Evolutionary conservation across 176 grass and related monocot species (phyloP).

Genomic region (Phoenix dactylifera): DNA sequence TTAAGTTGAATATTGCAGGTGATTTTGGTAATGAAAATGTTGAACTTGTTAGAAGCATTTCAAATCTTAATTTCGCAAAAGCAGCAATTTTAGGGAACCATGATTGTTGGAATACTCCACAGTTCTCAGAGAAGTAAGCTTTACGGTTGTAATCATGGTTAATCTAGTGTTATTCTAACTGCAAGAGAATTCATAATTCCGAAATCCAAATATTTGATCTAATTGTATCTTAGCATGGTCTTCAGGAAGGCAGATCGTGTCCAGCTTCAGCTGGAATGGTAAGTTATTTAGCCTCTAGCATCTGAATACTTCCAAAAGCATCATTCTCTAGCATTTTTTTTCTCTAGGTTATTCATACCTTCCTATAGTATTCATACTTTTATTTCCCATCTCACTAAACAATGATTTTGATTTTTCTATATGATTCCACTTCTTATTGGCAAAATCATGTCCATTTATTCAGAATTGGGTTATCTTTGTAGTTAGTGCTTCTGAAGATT

Average conservation of each 20-base stretch:
- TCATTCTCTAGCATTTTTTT: background rate
- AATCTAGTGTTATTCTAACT: constrained; percentile 8
- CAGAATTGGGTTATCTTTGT: no score
- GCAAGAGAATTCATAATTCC: constrained; percentile 16
- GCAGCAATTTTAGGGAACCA: constrained; percentile 92
- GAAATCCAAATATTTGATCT: constrained; percentile 19
- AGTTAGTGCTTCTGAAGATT: no score
- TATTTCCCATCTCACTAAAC: no score
- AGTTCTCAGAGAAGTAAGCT: constrained; percentile 81
- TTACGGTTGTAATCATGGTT: constrained; percentile 14
- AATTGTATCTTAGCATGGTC: constrained; percentile 24
- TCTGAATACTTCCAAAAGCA: background rate
- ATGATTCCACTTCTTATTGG: no score
- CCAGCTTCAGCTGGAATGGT: constrained; percentile 66
- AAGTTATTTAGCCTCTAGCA: constrained; percentile 18
- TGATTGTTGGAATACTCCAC: constrained; percentile 81
- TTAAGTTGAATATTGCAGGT: constrained; percentile 35
- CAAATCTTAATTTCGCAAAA: constrained; percentile 64
- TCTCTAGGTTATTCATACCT: background rate
- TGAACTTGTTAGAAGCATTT: constrained; percentile 90
- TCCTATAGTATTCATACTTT: no score
- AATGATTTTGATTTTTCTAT: background rate
- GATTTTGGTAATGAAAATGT: constrained; percentile 95
- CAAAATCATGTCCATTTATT: no score
- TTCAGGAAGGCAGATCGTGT: constrained; percentile 71